Percentiles rank a stretch among this genome's conserved stretches.
These are phyloP conservation scores for Pseudogymnoascus sp. DNA, from an alignment of 2,329 filamentous ascomycete species.

Conservation along the genomic window DNA sequence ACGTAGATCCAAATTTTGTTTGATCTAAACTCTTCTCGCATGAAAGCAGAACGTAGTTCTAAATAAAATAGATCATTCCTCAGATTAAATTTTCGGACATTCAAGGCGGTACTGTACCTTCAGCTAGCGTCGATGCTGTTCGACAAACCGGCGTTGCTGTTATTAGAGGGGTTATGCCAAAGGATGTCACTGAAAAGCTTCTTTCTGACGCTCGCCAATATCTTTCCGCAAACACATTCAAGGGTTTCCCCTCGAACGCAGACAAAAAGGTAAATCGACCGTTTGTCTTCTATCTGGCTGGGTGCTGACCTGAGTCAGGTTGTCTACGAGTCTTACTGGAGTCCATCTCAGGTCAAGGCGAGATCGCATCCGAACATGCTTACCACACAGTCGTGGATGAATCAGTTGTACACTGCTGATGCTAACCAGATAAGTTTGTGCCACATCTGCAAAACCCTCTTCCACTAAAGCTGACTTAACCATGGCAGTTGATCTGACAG, in stretches of 20 bases:
- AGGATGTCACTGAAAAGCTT: conserved; percentile 31
- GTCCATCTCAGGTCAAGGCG: conserved; percentile 55
- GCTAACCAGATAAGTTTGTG: conserved; percentile 39
- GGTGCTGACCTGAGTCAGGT: conserved; percentile 59
- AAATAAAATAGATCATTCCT: conserved; percentile 38
- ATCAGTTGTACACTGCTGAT: conserved; percentile 41
- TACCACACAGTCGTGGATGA: conserved; percentile 50
- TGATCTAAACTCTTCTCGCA: not conserved
- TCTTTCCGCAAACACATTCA: not conserved
- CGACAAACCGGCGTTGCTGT: conserved; percentile 33
- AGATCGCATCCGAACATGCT: conserved; percentile 56
- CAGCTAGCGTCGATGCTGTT: not conserved
- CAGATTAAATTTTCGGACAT: conserved; percentile 42
- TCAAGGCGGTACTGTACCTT: conserved; percentile 18
- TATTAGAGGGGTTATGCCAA: conserved; percentile 57
- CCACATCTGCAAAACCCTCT: conserved; percentile 34
- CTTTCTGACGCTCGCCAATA: not conserved
- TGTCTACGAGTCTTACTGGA: conserved; percentile 69
- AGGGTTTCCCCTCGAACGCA: not conserved
- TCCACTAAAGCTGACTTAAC: conserved; percentile 32
- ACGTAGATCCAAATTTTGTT: not conserved
- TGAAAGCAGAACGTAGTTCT: not conserved
- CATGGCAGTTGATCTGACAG: conserved; percentile 42
- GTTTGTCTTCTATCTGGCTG: conserved; percentile 43
- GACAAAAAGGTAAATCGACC: conserved; percentile 42